Percentiles rank a stretch among this genome's conserved stretches.
Evolutionary conservation across 2,329 filamentous ascomycete genomes (phyloP).

Genomic region (Juglanconis sp.): DNA sequence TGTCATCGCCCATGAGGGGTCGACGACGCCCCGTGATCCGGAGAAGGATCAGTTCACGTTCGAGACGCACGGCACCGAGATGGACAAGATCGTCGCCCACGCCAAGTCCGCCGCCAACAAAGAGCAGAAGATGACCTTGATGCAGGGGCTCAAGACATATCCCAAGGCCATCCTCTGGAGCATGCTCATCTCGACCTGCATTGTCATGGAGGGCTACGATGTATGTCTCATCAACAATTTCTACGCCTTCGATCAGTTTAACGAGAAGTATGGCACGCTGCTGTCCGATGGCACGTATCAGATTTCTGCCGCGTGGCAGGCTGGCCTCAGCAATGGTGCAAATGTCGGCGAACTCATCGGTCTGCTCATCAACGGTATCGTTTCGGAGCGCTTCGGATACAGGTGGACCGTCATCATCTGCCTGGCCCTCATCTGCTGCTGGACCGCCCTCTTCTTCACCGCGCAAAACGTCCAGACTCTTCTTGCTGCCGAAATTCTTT

Average conservation of each 20-base stretch:
- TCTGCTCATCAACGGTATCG: conserved; percentile 61
- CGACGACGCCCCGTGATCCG: conserved; percentile 12
- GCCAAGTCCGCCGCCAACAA: conserved; percentile 53
- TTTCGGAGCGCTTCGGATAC: conserved; percentile 67
- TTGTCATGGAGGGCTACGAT: conserved; percentile 90
- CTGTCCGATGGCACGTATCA: conserved; percentile 23
- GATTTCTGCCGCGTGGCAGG: conserved; percentile 35
- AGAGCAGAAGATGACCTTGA: conserved; percentile 67
- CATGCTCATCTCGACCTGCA: conserved; percentile 82
- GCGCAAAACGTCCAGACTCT: conserved; percentile 57
- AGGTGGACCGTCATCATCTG: conserved; percentile 61
- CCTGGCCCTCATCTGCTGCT: conserved; percentile 50
- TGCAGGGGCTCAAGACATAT: conserved; percentile 76
- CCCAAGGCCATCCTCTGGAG: conserved; percentile 85
- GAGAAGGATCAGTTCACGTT: conserved; percentile 15
- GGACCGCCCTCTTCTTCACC: conserved; percentile 64
- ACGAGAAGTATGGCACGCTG: conserved; percentile 25
- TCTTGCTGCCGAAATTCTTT: conserved; percentile 60
- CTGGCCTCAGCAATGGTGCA: conserved; percentile 40
- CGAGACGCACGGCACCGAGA: conserved; percentile 22
- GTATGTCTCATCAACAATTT: conserved; percentile 79
- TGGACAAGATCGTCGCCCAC: conserved; percentile 38
- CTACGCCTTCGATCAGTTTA: conserved; percentile 35
- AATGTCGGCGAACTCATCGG: conserved; percentile 64
- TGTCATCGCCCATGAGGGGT: conserved; percentile 5